A percentile compares a stretch with the other conserved stretches of the same genome.
phyloP scores from a whole-genome alignment of 441 rosid species.

The Corymbia calophylla region DNA sequence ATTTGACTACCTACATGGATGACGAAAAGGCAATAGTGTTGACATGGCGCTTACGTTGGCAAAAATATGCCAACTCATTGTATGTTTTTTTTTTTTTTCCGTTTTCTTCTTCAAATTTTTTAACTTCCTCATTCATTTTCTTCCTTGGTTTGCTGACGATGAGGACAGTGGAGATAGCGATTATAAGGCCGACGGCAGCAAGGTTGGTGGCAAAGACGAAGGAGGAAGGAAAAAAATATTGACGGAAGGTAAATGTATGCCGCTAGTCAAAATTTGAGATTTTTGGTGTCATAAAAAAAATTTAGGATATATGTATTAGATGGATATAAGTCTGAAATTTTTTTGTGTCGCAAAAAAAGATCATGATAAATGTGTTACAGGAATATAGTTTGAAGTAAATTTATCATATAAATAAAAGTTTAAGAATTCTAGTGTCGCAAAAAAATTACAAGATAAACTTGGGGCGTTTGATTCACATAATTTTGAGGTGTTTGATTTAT shows the following conservation, averaged over 20 bases:
- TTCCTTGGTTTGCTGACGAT: neutral
- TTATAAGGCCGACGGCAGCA: neutral
- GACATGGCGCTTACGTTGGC: neutral
- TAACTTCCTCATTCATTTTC: neutral
- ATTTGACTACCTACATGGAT: neutral
- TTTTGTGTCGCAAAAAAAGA: no score
- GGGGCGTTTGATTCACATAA: neutral
- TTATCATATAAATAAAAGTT: no score
- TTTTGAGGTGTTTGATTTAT: no score
- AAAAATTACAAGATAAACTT: no score
- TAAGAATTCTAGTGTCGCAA: neutral
- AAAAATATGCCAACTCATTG: neutral
- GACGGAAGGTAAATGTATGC: neutral
- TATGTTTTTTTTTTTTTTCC: neutral
- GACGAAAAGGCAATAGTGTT: no score
- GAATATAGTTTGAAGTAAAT: neutral
- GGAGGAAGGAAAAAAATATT: neutral
- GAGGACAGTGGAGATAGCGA: rapidly evolving
- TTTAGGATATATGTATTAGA: rapidly evolving
- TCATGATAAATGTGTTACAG: no score
- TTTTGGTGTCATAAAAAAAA: neutral
- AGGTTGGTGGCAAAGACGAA: neutral
- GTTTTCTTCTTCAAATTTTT: no score
- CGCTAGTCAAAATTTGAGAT: neutral
- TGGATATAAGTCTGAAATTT: neutral